A percentile compares a stretch with the other conserved stretches of the same genome.
Evolutionary conservation across 1,284 basidiomycete species (phyloP).

Genomic region (Tilletiaria anomala): DNA sequence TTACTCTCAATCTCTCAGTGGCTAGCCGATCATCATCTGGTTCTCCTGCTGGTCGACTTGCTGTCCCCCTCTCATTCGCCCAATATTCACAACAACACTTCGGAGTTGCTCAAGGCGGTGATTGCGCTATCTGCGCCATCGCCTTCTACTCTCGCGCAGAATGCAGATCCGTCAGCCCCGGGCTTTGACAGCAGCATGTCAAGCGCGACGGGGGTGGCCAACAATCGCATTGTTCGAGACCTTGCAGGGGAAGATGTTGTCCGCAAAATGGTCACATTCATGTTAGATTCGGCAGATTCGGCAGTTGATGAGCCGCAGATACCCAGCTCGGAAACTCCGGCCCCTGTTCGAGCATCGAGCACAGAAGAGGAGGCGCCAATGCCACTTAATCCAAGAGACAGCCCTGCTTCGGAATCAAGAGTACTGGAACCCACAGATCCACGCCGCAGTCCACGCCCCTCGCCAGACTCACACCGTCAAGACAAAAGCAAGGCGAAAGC

Average conservation of each 20-base stretch:
- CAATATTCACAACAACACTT: slow-evolving; percentile 71
- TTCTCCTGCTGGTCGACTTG: slow-evolving; percentile 64
- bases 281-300: no score
- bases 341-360: no score
- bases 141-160: slow-evolving; percentile 46
- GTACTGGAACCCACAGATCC: no score
- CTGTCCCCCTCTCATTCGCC: slow-evolving; percentile 64
- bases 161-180: slow-evolving; percentile 33
- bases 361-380: no score
- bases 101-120: slow-evolving; percentile 85
- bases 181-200: slow-evolving; percentile 11
- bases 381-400: no score
- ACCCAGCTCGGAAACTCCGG: no score
- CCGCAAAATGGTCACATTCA: slow-evolving; percentile 59
- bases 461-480: no score
- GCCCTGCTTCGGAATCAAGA: no score
- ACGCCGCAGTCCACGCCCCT: no score
- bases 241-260: slow-evolving; percentile 66
- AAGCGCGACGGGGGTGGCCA: slow-evolving; percentile 12
- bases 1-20: slow-evolving; percentile 47
- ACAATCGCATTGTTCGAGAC: slow-evolving; percentile 75
- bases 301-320: no score
- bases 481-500: no score
- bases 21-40: slow-evolving; percentile 71
- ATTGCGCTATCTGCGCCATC: slow-evolving; percentile 87